These are phyloP conservation scores for Blepharisma undulans DNA, from an alignment of 169 alveolate genomes.

Conservation along the genomic window DNA sequence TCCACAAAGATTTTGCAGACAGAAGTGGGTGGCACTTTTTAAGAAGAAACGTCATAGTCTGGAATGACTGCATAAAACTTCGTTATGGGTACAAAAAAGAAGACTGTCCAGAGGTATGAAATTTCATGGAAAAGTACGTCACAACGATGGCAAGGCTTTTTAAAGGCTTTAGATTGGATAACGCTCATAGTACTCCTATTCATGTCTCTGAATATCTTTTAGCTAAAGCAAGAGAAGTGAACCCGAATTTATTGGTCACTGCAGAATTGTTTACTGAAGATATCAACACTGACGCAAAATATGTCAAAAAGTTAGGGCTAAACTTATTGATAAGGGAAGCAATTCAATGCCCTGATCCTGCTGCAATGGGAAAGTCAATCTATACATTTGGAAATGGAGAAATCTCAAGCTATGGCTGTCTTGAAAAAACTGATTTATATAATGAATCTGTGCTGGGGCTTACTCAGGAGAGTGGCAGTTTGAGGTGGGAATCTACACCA, in stretches of 20 bases:
- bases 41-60: slow-evolving; percentile 87
- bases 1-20: slow-evolving; percentile 86
- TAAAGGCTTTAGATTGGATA: slow-evolving; percentile 94
- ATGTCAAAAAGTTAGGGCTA: slow-evolving; percentile 85
- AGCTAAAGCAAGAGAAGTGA: slow-evolving; percentile 85
- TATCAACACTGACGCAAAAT: slow-evolving; percentile 83
- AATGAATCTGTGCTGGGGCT: not conserved
- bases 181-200: slow-evolving; percentile 94
- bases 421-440: not conserved
- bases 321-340: slow-evolving; percentile 91
- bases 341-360: slow-evolving; percentile 56
- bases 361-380: slow-evolving; percentile 41
- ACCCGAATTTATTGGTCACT: slow-evolving; percentile 87
- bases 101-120: slow-evolving; percentile 90
- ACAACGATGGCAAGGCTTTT: slow-evolving; percentile 83
- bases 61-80: slow-evolving; percentile 92
- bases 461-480: not conserved
- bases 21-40: slow-evolving; percentile 88
- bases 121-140: slow-evolving; percentile 90
- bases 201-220: slow-evolving; percentile 90
- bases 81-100: slow-evolving; percentile 88
- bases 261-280: slow-evolving; percentile 93
- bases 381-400: slow-evolving; percentile 41
- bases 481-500: slow-evolving; percentile 54
- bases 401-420: not conserved